These are phyloP conservation scores for Schizosaccharomyces versatilis DNA, from an alignment of 1,139 yeast genomes.

Conservation along the genomic window DNA sequence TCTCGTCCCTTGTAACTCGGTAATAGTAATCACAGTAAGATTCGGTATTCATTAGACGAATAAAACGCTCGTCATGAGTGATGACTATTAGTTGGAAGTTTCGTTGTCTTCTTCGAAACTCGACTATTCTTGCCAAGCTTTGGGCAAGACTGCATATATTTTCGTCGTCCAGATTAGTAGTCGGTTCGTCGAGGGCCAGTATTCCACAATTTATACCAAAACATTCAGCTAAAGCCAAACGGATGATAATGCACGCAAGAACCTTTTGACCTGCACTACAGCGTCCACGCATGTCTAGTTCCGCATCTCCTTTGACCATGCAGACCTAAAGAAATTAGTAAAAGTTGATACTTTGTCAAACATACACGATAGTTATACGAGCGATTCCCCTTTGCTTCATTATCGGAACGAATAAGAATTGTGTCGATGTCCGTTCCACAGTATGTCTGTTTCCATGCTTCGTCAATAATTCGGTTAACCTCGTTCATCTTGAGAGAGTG, in stretches of 20 bases:
- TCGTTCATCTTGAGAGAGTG: slow-evolving; percentile 85
- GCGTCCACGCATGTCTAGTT: slow-evolving; percentile 91
- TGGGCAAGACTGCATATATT: slow-evolving; percentile 74
- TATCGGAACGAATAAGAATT: slow-evolving; percentile 66
- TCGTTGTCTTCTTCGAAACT: slow-evolving; percentile 48
- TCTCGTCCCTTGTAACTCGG: slow-evolving; percentile 56
- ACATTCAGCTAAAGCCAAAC: slow-evolving; percentile 85
- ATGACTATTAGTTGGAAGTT: slow-evolving; percentile 88
- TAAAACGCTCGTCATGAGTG: slow-evolving; percentile 75
- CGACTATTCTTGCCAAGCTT: slow-evolving; percentile 56
- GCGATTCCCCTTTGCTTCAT: slow-evolving; percentile 40
- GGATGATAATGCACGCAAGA: slow-evolving; percentile 69
- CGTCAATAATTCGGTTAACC: slow-evolving; percentile 68
- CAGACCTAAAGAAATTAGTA: slow-evolving; percentile 25
- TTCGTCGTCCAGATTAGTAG: slow-evolving; percentile 79
- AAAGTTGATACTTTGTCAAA: slow-evolving; percentile 6
- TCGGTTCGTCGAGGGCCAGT: slow-evolving; percentile 92
- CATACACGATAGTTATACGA: slow-evolving; percentile 63
- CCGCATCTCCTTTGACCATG: slow-evolving; percentile 80
- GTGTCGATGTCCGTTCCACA: slow-evolving; percentile 94
- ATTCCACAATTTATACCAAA: slow-evolving; percentile 90
- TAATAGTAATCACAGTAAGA: slow-evolving; percentile 78
- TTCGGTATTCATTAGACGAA: slow-evolving; percentile 65
- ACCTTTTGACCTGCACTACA: slow-evolving; percentile 98
- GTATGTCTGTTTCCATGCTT: slow-evolving; percentile 82